phyloP scores from a whole-genome alignment of 108 stramenopile species.

The Nitzschia sp. region DNA sequence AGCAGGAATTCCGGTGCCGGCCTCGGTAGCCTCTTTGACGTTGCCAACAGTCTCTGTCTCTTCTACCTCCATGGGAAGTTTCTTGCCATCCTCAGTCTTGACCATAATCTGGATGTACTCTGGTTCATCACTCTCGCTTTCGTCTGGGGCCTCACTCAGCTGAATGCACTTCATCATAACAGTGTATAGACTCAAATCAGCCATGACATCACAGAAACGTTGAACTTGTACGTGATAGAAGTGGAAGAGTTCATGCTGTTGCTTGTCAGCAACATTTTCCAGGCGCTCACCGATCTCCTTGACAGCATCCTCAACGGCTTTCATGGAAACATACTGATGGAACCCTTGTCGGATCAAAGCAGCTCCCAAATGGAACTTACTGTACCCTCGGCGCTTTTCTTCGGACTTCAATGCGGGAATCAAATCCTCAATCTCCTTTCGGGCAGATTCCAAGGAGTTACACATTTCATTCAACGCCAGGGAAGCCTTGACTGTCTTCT shows the following conservation, averaged over 20 bases:
- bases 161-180: constrained; percentile 39
- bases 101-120: constrained; percentile 27
- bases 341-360: constrained; percentile 26
- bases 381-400: constrained; percentile 21
- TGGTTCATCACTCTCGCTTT: constrained; percentile 24
- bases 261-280: constrained; percentile 26
- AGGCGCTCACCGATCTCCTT: constrained; percentile 7
- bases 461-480: constrained; percentile 38
- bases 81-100: constrained; percentile 10
- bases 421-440: constrained; percentile 13
- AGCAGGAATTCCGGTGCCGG: constrained; percentile 17
- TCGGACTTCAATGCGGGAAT: constrained; percentile 14
- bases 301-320: constrained; percentile 22
- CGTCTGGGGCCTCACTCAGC: constrained; percentile 21
- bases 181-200: constrained; percentile 30
- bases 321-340: constrained; percentile 26
- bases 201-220: constrained; percentile 37
- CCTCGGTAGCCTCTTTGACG: constrained; percentile 13
- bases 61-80: constrained; percentile 20
- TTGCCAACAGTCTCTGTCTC: constrained; percentile 21
- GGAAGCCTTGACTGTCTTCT: constrained; percentile 31
- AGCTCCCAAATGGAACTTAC: constrained; percentile 35
- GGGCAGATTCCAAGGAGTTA: constrained; percentile 1
- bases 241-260: constrained; percentile 15
- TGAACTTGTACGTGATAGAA: constrained; percentile 26